phyloP scores from a whole-genome alignment of 2,329 filamentous ascomycete species.

The Trichoderma sp. region DNA sequence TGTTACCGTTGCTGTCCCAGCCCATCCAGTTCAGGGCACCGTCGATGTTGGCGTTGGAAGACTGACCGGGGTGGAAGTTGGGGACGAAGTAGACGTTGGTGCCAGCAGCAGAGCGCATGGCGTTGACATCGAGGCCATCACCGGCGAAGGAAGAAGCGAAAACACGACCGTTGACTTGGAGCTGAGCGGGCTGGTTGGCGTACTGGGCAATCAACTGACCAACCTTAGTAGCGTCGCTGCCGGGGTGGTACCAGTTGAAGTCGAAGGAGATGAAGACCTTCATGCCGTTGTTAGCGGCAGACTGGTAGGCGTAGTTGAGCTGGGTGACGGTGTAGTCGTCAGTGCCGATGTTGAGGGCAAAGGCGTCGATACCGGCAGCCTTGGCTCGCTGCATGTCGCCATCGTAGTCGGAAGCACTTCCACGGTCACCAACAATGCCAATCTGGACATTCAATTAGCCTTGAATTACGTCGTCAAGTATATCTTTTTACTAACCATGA shows the following conservation, averaged over 20 bases:
- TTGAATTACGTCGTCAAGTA: neutral
- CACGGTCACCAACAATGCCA: slow-evolving; percentile 44
- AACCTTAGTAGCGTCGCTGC: slow-evolving; percentile 37
- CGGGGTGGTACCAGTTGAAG: slow-evolving; percentile 47
- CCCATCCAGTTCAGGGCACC: slow-evolving; percentile 47
- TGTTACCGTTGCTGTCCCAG: slow-evolving; percentile 46
- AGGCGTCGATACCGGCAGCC: slow-evolving; percentile 45
- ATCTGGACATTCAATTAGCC: slow-evolving; percentile 30
- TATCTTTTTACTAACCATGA: slow-evolving; percentile 35
- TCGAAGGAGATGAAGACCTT: slow-evolving; percentile 58
- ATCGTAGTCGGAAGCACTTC: slow-evolving; percentile 44
- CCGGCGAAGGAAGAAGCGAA: slow-evolving; percentile 56
- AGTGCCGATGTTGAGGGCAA: slow-evolving; percentile 50
- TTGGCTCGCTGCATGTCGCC: slow-evolving; percentile 47
- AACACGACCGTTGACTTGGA: slow-evolving; percentile 47
- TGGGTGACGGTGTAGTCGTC: slow-evolving; percentile 47
- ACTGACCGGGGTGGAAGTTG: slow-evolving; percentile 45
- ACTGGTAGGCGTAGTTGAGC: slow-evolving; percentile 48
- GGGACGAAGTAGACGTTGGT: slow-evolving; percentile 48
- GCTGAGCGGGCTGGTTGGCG: slow-evolving; percentile 43
- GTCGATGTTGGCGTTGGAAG: slow-evolving; percentile 38
- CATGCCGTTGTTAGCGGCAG: slow-evolving; percentile 46
- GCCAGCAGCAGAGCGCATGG: slow-evolving; percentile 43
- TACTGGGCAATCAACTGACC: slow-evolving; percentile 48
- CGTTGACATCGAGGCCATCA: slow-evolving; percentile 44